Percentiles rank a stretch among this genome's conserved stretches.
phyloP scores from a whole-genome alignment of 2,329 filamentous ascomycete genomes.

The Harringtonia aguacate region DNA sequence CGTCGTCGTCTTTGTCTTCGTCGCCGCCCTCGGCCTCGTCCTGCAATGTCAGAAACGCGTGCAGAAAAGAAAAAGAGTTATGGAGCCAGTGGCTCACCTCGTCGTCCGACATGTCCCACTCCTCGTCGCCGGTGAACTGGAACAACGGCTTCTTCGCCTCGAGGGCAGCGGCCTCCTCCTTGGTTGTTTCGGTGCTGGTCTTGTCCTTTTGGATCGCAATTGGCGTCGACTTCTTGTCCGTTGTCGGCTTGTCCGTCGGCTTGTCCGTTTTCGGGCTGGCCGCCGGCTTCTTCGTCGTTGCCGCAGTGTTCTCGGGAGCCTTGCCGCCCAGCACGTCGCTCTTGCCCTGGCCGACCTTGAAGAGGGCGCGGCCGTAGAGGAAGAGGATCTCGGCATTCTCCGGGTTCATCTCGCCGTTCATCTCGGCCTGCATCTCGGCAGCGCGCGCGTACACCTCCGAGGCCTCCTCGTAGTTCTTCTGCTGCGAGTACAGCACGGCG shows the following conservation, averaged over 20 bases:
- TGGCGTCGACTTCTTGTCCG: conserved; percentile 31
- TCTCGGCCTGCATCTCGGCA: conserved; percentile 76
- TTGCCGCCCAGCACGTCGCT: conserved; percentile 88
- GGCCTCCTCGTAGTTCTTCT: conserved; percentile 69
- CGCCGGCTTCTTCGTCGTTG: conserved; percentile 8
- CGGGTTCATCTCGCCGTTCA: conserved; percentile 85
- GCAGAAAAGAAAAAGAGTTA: not conserved
- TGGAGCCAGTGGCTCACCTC: conserved; percentile 30
- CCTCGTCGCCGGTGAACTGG: conserved; percentile 88
- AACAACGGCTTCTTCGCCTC: conserved; percentile 67
- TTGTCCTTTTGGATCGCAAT: conserved; percentile 28
- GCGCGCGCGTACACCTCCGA: conserved; percentile 83
- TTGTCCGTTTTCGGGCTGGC: conserved; percentile 16
- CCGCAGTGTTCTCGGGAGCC: conserved; percentile 48
- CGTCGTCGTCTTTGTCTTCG: conserved; percentile 39
- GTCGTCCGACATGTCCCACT: conserved; percentile 76
- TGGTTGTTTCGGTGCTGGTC: not conserved
- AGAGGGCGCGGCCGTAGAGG: conserved; percentile 85
- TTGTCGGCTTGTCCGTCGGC: conserved; percentile 30
- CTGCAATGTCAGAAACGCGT: not conserved
- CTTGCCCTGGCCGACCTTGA: conserved; percentile 87
- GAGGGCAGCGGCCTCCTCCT: conserved; percentile 18
- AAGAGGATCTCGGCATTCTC: conserved; percentile 92
- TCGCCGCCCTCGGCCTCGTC: conserved; percentile 9
- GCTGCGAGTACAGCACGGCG: conserved; percentile 75